These are phyloP conservation scores for Leccinum rimulosum DNA, from an alignment of 768 basidiomycete species.

Conservation along the genomic window DNA sequence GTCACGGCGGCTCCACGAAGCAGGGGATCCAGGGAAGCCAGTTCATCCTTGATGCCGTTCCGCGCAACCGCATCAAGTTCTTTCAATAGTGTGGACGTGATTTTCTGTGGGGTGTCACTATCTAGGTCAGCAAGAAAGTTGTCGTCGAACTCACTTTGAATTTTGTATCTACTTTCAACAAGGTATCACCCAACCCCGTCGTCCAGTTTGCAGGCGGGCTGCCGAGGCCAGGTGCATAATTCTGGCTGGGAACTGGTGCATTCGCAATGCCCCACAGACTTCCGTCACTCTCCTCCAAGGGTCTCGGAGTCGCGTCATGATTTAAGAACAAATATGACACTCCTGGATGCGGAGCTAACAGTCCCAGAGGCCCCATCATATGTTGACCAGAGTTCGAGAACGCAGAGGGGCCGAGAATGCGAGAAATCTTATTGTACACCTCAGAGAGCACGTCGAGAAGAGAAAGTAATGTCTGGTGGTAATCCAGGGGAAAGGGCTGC, in stretches of 20 bases:
- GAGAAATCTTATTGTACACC: constrained; percentile 83
- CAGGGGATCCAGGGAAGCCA: constrained; percentile 77
- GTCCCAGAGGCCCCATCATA: constrained; percentile 73
- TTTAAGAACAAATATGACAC: constrained; percentile 70
- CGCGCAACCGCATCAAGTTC: constrained; percentile 83
- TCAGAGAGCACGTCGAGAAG: constrained; percentile 88
- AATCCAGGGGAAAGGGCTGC: constrained; percentile 87
- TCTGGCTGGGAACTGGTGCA: constrained; percentile 30
- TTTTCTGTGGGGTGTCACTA: constrained; percentile 57
- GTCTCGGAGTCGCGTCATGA: constrained; percentile 37
- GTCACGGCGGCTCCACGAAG: constrained; percentile 53
- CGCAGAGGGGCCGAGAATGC: constrained; percentile 79
- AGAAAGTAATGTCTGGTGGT: constrained; percentile 84
- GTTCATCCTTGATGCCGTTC: constrained; percentile 77
- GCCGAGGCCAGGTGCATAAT: constrained; percentile 35
- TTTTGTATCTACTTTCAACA: constrained; percentile 78
- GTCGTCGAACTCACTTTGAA: constrained; percentile 60
- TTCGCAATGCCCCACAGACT: constrained; percentile 77
- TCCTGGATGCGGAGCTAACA: constrained; percentile 76
- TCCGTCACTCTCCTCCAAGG: constrained; percentile 42
- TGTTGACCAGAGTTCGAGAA: constrained; percentile 68
- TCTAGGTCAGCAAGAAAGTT: not conserved
- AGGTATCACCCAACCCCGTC: constrained; percentile 61
- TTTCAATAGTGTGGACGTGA: constrained; percentile 73
- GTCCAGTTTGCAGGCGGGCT: constrained; percentile 65